Evolutionary conservation across 345 rosid genomes (phyloP), one percentile per base, ranked within the genome.

Genomic region (Pelargonium nanum): DNA sequence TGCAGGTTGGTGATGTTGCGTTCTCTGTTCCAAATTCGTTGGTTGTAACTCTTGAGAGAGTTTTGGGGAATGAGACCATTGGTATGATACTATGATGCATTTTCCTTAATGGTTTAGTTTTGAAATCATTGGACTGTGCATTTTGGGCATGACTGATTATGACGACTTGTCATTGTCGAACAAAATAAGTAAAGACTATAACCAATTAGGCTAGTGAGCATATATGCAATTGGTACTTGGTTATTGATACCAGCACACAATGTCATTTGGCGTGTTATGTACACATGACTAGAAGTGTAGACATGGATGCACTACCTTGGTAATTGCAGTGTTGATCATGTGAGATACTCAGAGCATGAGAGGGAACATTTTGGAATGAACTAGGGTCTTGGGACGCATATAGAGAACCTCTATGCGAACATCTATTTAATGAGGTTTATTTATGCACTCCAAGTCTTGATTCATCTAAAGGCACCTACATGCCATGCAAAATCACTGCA

Each of bases 21-120:
- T 85, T 89, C 73, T 92, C 87, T 9, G 95, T 92, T 65, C 95
- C 95, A 19, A 76, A 85, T 70, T 82, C 95, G 8, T 70, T 92
- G 74, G 89, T 92, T 26, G 98, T 89, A 68, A 92, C 98, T 21
- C 88, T 92, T 1, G 98, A 89, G 72, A 83, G 98, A 82, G 98
- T 92, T 3, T 60, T 92, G 69, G 98, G 98, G 56, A 92, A 92
- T 63, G 95, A 92, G 85, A 83, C 85, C 65, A 72, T 92, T 61
- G 98, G 98, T 92, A 89, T 72, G 72, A 72, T 72, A 70, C 76
- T 92, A 89, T 72, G 72, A 72, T 72, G 71, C 76, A 58, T 50
- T 70, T 34, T 56, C 20, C 52, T 26, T 65, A 16, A 13, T 61
- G 19, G 28, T 24, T 7, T 4, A 24, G 12, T 52, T 34, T 65